Evolutionary conservation across 148 eudicot species (phyloP).

Genomic region (Rhododendron henanense): DNA sequence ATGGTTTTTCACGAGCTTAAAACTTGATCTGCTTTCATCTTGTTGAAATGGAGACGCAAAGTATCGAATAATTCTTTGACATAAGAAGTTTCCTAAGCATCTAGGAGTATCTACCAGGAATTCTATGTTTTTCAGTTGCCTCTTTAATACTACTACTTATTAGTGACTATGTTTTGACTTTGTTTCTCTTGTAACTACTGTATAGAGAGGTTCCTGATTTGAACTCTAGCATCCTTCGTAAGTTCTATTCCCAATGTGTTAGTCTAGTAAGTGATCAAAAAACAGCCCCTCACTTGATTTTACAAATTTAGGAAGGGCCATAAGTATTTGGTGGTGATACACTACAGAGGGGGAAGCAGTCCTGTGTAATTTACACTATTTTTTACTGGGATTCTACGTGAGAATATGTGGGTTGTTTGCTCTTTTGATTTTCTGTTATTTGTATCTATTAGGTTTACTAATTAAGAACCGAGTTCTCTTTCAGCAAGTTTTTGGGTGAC

Average conservation of each 20-base stretch:
- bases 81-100: neutral
- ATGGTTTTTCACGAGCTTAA: neutral
- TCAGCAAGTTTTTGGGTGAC: neutral
- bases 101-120: neutral
- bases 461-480: neutral
- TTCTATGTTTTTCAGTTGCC: neutral
- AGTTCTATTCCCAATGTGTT: neutral
- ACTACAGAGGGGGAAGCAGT: neutral
- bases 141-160: neutral
- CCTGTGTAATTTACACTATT: neutral
- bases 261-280: neutral
- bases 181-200: neutral
- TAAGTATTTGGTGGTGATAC: neutral
- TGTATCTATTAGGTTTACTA: neutral
- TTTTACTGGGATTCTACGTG: neutral
- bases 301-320: neutral
- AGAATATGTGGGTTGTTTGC: neutral
- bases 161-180: neutral
- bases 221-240: neutral
- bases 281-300: neutral
- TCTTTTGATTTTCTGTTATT: neutral
- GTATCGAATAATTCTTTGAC: neutral
- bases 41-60: neutral
- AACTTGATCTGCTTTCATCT: neutral
- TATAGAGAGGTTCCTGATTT: neutral